phyloP scores from a whole-genome alignment of 768 basidiomycete species.

The Amanita thiersii region DNA sequence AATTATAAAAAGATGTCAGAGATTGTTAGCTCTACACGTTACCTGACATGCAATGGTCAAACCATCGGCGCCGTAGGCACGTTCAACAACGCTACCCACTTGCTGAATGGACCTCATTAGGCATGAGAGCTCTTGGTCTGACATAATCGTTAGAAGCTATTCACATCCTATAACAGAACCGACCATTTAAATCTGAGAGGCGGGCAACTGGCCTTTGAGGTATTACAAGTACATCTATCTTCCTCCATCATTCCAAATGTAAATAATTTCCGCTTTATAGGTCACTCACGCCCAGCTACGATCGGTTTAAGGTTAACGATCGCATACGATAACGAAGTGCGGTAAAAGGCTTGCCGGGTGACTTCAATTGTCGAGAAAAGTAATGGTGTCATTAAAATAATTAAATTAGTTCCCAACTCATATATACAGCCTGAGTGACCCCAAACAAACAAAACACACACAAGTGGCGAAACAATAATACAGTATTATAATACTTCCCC shows the following conservation, averaged over 20 bases:
- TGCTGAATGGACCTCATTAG: constrained; percentile 74
- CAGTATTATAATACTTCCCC: too few relatives aligned
- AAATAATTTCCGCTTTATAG: background rate
- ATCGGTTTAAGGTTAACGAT: constrained; percentile 95
- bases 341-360: constrained; percentile 67
- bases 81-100: constrained; percentile 75
- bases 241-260: background rate
- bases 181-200: constrained; percentile 49
- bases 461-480: too few relatives aligned
- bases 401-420: background rate
- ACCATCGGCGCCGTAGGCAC: constrained; percentile 72
- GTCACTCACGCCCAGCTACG: constrained; percentile 80
- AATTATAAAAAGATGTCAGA: background rate
- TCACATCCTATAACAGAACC: too few relatives aligned
- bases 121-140: constrained; percentile 63
- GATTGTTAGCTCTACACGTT: background rate
- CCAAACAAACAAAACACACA: too few relatives aligned
- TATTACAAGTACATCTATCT: constrained; percentile 54
- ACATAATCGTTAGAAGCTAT: constrained; percentile 8
- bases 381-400: constrained; percentile 26
- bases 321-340: constrained; percentile 62
- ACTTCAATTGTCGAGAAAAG: constrained; percentile 80
- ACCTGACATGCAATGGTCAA: constrained; percentile 92
- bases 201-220: constrained; percentile 49
- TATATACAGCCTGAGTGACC: constrained; percentile 1